Conservation (phyloP, 2,329 filamentous ascomycete genomes). For the Penicillium oxalicum region DNA sequence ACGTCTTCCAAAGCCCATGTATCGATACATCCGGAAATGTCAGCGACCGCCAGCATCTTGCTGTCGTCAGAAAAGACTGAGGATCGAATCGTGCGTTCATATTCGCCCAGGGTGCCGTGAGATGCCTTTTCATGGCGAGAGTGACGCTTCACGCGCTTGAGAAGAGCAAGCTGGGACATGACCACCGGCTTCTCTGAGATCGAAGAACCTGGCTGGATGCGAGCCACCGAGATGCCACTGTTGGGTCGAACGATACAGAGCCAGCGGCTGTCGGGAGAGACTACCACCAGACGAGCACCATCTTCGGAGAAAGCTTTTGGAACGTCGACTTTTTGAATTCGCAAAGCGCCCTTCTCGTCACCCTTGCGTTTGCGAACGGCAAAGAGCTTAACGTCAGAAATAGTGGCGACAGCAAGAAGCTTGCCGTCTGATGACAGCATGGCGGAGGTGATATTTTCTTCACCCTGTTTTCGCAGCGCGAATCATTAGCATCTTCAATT, state of each 20-base stretch:
- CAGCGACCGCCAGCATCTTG: conserved; percentile 69
- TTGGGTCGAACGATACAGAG: conserved; percentile 53
- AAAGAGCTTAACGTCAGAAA: conserved; percentile 71
- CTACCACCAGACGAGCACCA: conserved; percentile 61
- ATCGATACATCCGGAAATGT: conserved; percentile 79
- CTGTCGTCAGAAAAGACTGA: conserved; percentile 75
- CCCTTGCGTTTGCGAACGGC: conserved; percentile 53
- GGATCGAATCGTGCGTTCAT: conserved; percentile 69
- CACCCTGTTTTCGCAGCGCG: conserved; percentile 46
- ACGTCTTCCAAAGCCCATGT: conserved; percentile 67
- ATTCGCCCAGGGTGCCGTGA: conserved; percentile 65
- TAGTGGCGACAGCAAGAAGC: conserved; percentile 70
- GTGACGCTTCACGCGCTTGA: conserved; percentile 34
- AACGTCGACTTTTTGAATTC: conserved; percentile 64
- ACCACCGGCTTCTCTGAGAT: conserved; percentile 40
- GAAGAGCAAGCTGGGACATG: conserved; percentile 40
- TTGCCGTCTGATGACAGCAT: conserved; percentile 65
- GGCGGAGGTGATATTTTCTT: conserved; percentile 75
- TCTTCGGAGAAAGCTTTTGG: conserved; percentile 51
- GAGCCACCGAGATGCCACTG: conserved; percentile 51
- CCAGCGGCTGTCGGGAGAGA: conserved; percentile 46
- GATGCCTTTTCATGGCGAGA: conserved; percentile 41
- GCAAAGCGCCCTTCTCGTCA: conserved; percentile 54
- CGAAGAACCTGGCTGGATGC: conserved; percentile 39
- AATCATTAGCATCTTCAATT: conserved; percentile 5